Conservation (phyloP, 2,329 filamentous ascomycete species). For the Bipolaris victoriae region DNA sequence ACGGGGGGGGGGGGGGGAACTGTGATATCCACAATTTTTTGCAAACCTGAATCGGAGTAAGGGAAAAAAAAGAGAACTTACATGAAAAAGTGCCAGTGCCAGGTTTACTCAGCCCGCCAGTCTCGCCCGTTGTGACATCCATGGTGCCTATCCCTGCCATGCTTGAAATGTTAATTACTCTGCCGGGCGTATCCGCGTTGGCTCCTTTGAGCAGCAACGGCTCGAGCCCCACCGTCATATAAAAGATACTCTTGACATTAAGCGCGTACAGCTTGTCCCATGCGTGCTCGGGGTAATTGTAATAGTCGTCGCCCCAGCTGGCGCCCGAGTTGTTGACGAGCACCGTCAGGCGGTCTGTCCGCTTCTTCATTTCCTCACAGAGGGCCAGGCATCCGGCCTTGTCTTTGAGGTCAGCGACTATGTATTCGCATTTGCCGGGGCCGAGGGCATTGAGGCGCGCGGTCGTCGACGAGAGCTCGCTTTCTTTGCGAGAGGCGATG, state of each 20-base stretch:
- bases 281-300: constrained; percentile 63
- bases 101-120: constrained; percentile 60
- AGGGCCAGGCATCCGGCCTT: constrained; percentile 58
- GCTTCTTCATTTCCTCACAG: constrained; percentile 56
- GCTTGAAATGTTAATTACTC: constrained; percentile 62
- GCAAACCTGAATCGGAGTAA: background rate
- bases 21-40: background rate
- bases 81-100: constrained; percentile 59
- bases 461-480: constrained; percentile 56
- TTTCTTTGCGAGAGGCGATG: constrained; percentile 61
- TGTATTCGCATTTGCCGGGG: constrained; percentile 58
- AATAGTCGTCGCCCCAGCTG: constrained; percentile 63
- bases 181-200: constrained; percentile 51
- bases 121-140: constrained; percentile 54
- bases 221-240: constrained; percentile 55
- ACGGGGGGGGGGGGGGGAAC: background rate
- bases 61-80: constrained; percentile 17
- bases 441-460: constrained; percentile 58
- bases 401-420: constrained; percentile 60
- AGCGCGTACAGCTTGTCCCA: constrained; percentile 64
- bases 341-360: constrained; percentile 53
- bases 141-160: constrained; percentile 53
- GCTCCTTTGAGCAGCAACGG: constrained; percentile 55
- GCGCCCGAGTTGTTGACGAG: constrained; percentile 62
- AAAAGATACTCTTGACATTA: constrained; percentile 62